Base-by-base conservation (phyloP, 306 rosid genomes). In the Rosa multiflora region DNA sequence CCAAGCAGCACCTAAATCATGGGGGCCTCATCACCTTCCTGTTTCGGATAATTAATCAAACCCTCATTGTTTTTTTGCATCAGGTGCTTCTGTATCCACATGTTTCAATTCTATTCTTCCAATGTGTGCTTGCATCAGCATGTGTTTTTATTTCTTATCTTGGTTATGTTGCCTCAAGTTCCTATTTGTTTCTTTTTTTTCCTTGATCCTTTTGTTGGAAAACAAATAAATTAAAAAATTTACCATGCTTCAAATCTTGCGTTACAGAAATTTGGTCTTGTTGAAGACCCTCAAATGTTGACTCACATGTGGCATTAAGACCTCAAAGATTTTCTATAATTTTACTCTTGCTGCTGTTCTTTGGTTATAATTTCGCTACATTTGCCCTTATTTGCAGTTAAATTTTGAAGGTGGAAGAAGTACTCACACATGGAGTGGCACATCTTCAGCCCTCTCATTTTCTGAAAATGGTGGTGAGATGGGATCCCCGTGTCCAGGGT, bases 51-150 rank as follows among this genome's bases (percentile, higher is more conserved):
- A 35, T 66, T 66, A 46, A 35, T 62, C 40, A 70, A 1, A 23
- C 76, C 76, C 63, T 48, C 77, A 10, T 23, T 49, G 4, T 14
- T 14, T 64, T 35, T 81, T 72, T 26, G 40, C 68, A 40, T 76
- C 53, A 78, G 86, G 87, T 87, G 56, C n/a, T 46, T 62, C 42
- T 13, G 20, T 23, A 21, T 58, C 59, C 5, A 10, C 46, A 32
- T 32, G 47, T 3, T 15, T 15, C 29, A 26, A 4, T 64, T 35
- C 46, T 1, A 20, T 20, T 42, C 4, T 67, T 21, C 64, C 4
- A 58, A 58, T 48, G 43, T 47, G 12, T 18, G 17, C 44, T 8
- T 71, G 61, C 75, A 29, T 29, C 32, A 29, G 32, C 32, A 48
- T 48, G 26, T 8, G 0, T 13, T 37, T 17, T 48, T 71, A 56